Base-by-base conservation (phyloP, 352 stramenopile genomes). In the Thraustochytrium striatum region DNA sequence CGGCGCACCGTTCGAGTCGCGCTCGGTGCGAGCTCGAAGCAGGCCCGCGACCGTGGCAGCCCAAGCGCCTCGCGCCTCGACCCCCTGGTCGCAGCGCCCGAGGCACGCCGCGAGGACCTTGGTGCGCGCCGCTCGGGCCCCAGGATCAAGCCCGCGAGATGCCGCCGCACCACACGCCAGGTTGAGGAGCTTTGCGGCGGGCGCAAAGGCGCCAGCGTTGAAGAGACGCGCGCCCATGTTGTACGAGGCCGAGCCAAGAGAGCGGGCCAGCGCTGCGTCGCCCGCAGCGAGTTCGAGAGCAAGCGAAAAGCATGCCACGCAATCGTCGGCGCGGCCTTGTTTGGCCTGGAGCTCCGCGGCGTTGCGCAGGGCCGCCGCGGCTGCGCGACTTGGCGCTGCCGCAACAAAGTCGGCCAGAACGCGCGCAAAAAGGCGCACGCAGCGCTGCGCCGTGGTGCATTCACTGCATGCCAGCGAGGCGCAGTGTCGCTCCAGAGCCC, bases 151-250 rank as follows among this genome's bases (percentile, higher is more conserved):
- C n/a, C n/a, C n/a, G n/a, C n/a, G n/a, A n/a, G n/a, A n/a, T n/a
- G n/a, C n/a, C n/a, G n/a, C n/a, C n/a, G n/a, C n/a, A n/a, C n/a
- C n/a, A n/a, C n/a, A n/a, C n/a, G n/a, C n/a, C n/a, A n/a, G n/a
- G n/a, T n/a, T n/a, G n/a, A n/a, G n/a, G n/a, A n/a, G n/a, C n/a
- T n/a, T n/a, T 8, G 53, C 35, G 2, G 59, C 59, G 9, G 16
- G 9, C 13, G 7, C 36, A 52, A 53, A 70, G 13, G 2, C n/a
- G 0, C 21, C 59, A 33, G 30, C 59, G 38, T 70, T 70, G n/a
- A 70, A 70, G 59, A 70, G 38, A 38, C 35, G 21, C 36, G 59
- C 59, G 41, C 59, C 59, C 16, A n/a, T 33, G 28, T 70, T 70
- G 35, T 70, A 70, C 33, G 59, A 33, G 21, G 59, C 59, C 13